Percentiles rank a stretch among this genome's conserved stretches.
Evolutionary conservation across 1,284 basidiomycete species (phyloP).

Genomic region (Boletus coffeatus): DNA sequence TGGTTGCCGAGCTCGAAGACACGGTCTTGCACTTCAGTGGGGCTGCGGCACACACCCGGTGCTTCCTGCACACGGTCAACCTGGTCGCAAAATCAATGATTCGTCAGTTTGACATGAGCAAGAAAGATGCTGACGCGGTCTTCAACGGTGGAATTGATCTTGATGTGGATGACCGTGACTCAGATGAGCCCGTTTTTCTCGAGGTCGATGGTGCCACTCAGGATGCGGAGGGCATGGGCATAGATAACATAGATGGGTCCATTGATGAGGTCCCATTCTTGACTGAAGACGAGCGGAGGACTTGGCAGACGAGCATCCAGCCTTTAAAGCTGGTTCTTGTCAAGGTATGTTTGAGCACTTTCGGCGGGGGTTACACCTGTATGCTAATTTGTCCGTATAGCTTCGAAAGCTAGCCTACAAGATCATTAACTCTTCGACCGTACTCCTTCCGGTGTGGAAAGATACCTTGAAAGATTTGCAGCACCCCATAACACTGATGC

Average conservation of each 20-base stretch:
- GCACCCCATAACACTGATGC: neutral
- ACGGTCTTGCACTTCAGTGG: neutral
- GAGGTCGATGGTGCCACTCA: too few relatives aligned
- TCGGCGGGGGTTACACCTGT: neutral
- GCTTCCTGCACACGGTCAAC: neutral
- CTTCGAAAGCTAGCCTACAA: neutral
- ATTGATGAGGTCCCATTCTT: neutral
- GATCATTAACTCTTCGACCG: slow-evolving; percentile 17
- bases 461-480: neutral
- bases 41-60: neutral
- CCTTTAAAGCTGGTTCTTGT: neutral
- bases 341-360: neutral
- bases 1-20: neutral
- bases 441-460: slow-evolving; percentile 4
- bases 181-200: too few relatives aligned
- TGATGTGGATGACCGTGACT: neutral
- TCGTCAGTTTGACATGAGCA: neutral
- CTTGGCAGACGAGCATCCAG: too few relatives aligned
- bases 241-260: neutral
- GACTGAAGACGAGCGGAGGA: neutral
- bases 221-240: neutral
- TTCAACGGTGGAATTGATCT: neutral
- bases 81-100: neutral
- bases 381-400: neutral
- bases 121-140: neutral